These are phyloP conservation scores for Dalbergia oliveri DNA, from an alignment of 306 rosid species.

Conservation along the genomic window DNA sequence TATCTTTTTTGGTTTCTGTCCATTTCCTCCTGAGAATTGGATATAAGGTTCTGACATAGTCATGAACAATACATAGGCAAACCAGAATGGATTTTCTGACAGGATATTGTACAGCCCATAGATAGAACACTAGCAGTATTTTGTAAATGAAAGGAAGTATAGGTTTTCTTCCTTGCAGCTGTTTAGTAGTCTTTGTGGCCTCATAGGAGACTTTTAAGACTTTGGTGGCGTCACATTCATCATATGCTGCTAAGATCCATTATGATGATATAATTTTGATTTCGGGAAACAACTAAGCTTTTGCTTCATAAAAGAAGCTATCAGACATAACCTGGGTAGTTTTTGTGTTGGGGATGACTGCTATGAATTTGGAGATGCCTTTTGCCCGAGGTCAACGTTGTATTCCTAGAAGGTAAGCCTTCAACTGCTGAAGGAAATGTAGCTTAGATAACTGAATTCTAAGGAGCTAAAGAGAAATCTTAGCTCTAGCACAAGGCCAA, in stretches of 20 bases:
- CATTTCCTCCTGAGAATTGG: constrained; percentile 33
- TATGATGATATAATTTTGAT: constrained; percentile 8
- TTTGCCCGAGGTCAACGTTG: not conserved
- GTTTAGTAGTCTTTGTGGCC: constrained; percentile 23
- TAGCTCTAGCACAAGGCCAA: not conserved
- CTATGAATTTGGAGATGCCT: not conserved
- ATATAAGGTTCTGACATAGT: constrained; percentile 45
- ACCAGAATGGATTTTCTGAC: constrained; percentile 42
- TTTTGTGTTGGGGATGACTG: constrained; percentile 11
- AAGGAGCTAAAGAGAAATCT: not conserved
- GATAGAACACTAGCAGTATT: constrained; percentile 44
- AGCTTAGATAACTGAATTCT: not conserved
- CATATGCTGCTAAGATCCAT: constrained; percentile 11
- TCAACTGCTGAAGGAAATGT: not conserved
- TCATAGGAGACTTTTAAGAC: constrained; percentile 8
- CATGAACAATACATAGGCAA: constrained; percentile 43
- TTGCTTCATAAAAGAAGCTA: not conserved
- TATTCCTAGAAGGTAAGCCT: too few species aligned
- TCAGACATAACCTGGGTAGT: not conserved
- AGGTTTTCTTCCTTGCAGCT: constrained; percentile 45
- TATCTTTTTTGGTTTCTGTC: constrained; percentile 19
- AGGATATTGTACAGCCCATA: constrained; percentile 53
- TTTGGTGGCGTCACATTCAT: constrained; percentile 7
- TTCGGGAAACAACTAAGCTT: not conserved
- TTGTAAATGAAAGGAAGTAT: constrained; percentile 53